phyloP scores from a whole-genome alignment of 169 alveolate genomes.

The Theileria sp. region DNA sequence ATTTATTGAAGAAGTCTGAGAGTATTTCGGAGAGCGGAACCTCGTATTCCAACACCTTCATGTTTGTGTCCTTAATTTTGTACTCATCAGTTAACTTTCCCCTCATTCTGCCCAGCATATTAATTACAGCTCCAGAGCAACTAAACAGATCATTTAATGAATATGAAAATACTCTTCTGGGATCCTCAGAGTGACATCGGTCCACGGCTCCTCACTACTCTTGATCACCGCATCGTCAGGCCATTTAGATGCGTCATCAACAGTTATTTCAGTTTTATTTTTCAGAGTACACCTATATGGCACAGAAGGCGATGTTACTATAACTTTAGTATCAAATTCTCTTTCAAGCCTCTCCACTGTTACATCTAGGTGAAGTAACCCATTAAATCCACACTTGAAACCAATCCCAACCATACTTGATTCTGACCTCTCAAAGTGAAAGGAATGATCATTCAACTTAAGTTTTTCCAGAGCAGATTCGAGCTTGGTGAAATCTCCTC shows the following conservation, averaged over 20 bases:
- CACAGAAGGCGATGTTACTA: slow-evolving; percentile 89
- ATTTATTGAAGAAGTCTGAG: slow-evolving; percentile 86
- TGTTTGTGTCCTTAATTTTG: slow-evolving; percentile 59
- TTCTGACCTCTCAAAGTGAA: slow-evolving; percentile 79
- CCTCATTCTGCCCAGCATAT: slow-evolving; percentile 47
- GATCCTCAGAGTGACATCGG: slow-evolving; percentile 52
- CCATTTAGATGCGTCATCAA: slow-evolving; percentile 66
- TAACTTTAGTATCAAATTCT: slow-evolving; percentile 82
- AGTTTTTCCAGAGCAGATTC: slow-evolving; percentile 81
- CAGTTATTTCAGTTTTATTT: slow-evolving; percentile 32
- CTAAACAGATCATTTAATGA: not conserved
- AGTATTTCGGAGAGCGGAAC: slow-evolving; percentile 90
- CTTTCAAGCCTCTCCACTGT: slow-evolving; percentile 88
- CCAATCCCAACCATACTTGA: slow-evolving; percentile 91
- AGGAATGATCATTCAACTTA: slow-evolving; percentile 86
- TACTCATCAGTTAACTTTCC: slow-evolving; percentile 66
- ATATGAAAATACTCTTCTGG: slow-evolving; percentile 49
- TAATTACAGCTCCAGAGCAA: slow-evolving; percentile 41
- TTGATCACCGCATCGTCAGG: slow-evolving; percentile 48
- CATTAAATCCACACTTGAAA: slow-evolving; percentile 92
- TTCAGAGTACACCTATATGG: slow-evolving; percentile 55
- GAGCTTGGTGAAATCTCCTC: slow-evolving; percentile 66
- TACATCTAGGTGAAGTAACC: slow-evolving; percentile 91
- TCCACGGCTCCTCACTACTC: slow-evolving; percentile 66
- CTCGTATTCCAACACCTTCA: slow-evolving; percentile 73